These are phyloP conservation scores for Aspergillus caelatus DNA, from an alignment of 2,329 filamentous ascomycete species.

Conservation along the genomic window DNA sequence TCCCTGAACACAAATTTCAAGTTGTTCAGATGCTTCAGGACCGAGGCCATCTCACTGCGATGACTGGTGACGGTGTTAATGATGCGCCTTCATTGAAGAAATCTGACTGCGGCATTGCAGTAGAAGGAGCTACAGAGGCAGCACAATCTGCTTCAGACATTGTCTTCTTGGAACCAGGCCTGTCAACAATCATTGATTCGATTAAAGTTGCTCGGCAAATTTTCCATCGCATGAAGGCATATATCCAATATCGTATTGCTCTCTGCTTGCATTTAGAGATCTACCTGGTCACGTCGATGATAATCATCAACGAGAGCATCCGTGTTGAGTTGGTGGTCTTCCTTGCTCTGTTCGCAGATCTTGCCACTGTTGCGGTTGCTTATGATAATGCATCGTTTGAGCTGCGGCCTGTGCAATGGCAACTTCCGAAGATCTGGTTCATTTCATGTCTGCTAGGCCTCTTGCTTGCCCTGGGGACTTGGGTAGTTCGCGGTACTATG, in stretches of 20 bases:
- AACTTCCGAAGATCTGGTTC: constrained; percentile 80
- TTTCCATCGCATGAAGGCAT: constrained; percentile 78
- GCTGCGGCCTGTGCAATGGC: constrained; percentile 76
- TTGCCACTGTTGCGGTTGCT: constrained; percentile 79
- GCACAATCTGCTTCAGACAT: constrained; percentile 74
- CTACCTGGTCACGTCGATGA: constrained; percentile 76
- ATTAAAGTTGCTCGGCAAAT: constrained; percentile 76
- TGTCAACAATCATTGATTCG: constrained; percentile 71
- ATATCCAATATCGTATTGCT: constrained; percentile 77
- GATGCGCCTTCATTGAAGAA: constrained; percentile 75
- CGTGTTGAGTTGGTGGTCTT: constrained; percentile 75
- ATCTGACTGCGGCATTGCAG: constrained; percentile 73
- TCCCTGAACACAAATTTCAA: constrained; percentile 75
- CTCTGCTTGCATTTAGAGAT: constrained; percentile 75
- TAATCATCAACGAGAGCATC: constrained; percentile 79
- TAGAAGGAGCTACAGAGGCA: constrained; percentile 72
- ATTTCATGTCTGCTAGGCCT: constrained; percentile 63
- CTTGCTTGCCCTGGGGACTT: constrained; percentile 71
- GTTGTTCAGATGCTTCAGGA: constrained; percentile 76
- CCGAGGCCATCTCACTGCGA: constrained; percentile 70
- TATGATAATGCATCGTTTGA: constrained; percentile 83
- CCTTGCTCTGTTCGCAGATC: constrained; percentile 76
- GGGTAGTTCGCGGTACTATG: constrained; percentile 72
- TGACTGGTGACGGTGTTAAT: constrained; percentile 77
- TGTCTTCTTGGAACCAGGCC: constrained; percentile 71